Evolutionary conservation across 805 yeast genomes (phyloP), one percentile per base, ranked within the genome.

Genomic region (Candida nemodendra): DNA sequence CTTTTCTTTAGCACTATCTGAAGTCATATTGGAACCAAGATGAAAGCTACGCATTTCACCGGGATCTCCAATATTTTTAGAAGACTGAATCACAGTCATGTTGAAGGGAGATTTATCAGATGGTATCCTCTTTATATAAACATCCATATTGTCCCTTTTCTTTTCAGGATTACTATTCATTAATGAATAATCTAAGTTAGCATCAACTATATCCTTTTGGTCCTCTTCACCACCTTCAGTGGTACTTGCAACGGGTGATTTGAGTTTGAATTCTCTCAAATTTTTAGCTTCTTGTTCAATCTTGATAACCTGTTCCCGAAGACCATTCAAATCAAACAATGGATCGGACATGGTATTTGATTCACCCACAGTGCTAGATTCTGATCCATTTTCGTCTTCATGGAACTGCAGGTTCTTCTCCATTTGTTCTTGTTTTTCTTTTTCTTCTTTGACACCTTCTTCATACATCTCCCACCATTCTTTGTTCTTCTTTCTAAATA

Each of bases 401-500:
- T 52, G 7, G 7, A 11, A 11, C 38, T 27, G 39, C 34, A 11
- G 34, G 49, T 11, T 39, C 51, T n/a, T 39, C 42, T 39, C 53
- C 14, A 39, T 45, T 16, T 45, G 41, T 12, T 52, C 49, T 27
- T 54, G 33, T 23, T 45, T 43, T 25, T 52, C 51, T 29, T 56
- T 40, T 39, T 58, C 50, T 36, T 64, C 66, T 36, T 56, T 50
- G 30, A 50, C 48, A 27, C 65, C 61, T 49, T 69, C 71, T 34
- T 71, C 73, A 42, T 66, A 66, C 46, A 70, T 66, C 27, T 73
- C 76, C 81, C 81, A 76, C 81, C 81, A 76, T 36, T 72, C 76
- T 48, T 71, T 74, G 30, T 57, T 54, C 50, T 64, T 71, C 45
- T 68, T 69, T 2, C 76, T 78, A 69, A 47, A 66, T 57, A 44